A percentile compares a stretch with the other conserved stretches of the same genome.
phyloP scores from a whole-genome alignment of 2,329 filamentous ascomycete species.

The Alternaria atra region DNA sequence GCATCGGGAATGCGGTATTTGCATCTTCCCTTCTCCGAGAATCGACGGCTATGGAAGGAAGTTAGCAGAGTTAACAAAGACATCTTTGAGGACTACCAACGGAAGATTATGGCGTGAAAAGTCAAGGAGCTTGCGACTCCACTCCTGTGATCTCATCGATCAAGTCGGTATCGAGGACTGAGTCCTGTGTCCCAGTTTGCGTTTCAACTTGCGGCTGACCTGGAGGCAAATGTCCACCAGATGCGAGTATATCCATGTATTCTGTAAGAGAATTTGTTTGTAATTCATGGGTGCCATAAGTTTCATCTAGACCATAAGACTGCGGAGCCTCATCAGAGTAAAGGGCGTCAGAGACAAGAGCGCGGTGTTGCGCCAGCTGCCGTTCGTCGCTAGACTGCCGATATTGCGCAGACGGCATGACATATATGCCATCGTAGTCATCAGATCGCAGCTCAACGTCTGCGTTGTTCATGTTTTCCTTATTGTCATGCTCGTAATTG shows the following conservation, averaged over 20 bases:
- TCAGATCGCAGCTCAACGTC: slow-evolving; percentile 10
- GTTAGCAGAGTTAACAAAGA: neutral
- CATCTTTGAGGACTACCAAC: neutral
- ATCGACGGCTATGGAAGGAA: neutral
- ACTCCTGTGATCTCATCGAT: neutral
- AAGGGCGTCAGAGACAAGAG: slow-evolving; percentile 16
- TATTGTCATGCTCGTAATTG: slow-evolving; percentile 32
- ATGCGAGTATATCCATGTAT: slow-evolving; percentile 17
- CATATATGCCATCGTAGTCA: slow-evolving; percentile 13
- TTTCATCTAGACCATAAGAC: slow-evolving; percentile 28
- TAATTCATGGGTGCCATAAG: slow-evolving; percentile 9
- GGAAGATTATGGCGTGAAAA: neutral
- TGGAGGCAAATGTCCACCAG: slow-evolving; percentile 12
- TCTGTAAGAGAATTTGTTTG: neutral
- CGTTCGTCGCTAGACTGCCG: slow-evolving; percentile 12
- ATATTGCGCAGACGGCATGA: slow-evolving; percentile 29
- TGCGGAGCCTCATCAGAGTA: slow-evolving; percentile 9
- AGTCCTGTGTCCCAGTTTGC: neutral
- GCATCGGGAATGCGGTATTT: too few relatives aligned
- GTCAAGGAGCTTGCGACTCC: neutral
- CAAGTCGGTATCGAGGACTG: neutral
- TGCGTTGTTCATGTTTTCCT: slow-evolving; percentile 25
- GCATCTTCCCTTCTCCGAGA: neutral
- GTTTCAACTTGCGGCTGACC: neutral
- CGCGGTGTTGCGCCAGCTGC: slow-evolving; percentile 1